phyloP scores from a whole-genome alignment of 176 grass and related monocot genomes.

The Bonia amplexicaulis region DNA sequence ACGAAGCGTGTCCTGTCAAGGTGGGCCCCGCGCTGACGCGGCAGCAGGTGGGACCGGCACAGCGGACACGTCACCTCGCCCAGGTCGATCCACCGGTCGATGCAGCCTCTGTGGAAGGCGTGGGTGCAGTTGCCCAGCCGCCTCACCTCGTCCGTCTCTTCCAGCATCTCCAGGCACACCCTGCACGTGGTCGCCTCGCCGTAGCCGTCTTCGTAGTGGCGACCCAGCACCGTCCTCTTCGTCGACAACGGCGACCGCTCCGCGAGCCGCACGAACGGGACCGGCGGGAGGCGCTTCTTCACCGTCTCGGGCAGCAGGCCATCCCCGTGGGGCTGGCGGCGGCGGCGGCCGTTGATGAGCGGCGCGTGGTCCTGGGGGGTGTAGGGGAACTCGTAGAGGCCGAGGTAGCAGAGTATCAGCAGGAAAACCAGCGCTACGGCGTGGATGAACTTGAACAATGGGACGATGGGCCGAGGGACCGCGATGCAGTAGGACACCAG shows the following conservation, averaged over 20 bases:
- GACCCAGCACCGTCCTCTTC: background rate
- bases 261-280: constrained; percentile 34
- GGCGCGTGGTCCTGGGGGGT: constrained; percentile 9
- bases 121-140: constrained; percentile 69
- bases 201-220: background rate
- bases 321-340: background rate
- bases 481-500: constrained; percentile 54
- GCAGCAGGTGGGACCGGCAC: constrained; percentile 56
- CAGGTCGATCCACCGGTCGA: constrained; percentile 77
- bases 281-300: constrained; percentile 51
- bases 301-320: constrained; percentile 30
- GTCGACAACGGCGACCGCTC: background rate
- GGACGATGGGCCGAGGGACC: constrained; percentile 52
- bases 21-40: constrained; percentile 10
- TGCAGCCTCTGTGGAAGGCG: constrained; percentile 64
- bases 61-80: constrained; percentile 65
- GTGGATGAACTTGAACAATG: constrained; percentile 49
- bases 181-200: constrained; percentile 31
- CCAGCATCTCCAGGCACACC: constrained; percentile 72
- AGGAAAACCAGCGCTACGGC: constrained; percentile 26
- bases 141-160: constrained; percentile 50
- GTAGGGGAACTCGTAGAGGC: constrained; percentile 47
- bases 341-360: constrained; percentile 16
- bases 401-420: constrained; percentile 32
- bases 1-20: constrained; percentile 13